Conservation (phyloP, 108 stramenopile species). For the Pseudonitzschia delicatissima region DNA sequence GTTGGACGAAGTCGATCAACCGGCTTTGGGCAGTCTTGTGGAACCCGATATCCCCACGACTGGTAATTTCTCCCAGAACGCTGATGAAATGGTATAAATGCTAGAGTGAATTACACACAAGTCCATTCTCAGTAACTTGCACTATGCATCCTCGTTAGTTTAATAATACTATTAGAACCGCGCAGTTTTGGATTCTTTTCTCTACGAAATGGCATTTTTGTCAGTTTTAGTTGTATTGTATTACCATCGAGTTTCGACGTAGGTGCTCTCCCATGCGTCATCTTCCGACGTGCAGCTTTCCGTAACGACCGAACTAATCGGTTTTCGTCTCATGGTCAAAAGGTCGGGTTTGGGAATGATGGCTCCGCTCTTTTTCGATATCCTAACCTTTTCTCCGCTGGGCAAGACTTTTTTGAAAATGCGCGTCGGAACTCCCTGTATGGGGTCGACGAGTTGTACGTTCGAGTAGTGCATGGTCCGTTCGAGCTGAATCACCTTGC, state of each 20-base stretch:
- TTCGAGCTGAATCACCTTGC: slow-evolving; percentile 47
- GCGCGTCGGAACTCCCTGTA: slow-evolving; percentile 80
- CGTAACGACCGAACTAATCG: slow-evolving; percentile 55
- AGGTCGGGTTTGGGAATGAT: slow-evolving; percentile 91
- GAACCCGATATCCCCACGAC: neutral
- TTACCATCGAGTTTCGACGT: slow-evolving; percentile 26
- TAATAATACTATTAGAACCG: no score
- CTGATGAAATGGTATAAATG: slow-evolving; percentile 19
- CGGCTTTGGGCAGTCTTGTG: neutral
- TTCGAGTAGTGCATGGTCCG: slow-evolving; percentile 87
- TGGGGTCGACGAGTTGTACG: slow-evolving; percentile 84
- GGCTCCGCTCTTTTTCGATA: slow-evolving; percentile 85
- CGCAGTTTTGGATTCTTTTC: no score
- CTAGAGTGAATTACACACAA: no score
- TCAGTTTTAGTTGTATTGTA: no score
- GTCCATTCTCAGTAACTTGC: no score
- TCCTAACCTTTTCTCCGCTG: slow-evolving; percentile 95
- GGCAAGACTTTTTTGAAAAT: slow-evolving; percentile 72
- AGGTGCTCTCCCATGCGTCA: slow-evolving; percentile 77
- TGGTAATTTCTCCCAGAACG: neutral
- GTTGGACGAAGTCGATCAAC: slow-evolving; percentile 32
- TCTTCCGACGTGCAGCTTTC: slow-evolving; percentile 73
- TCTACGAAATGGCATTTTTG: no score
- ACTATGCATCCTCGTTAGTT: no score
- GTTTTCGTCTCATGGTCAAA: slow-evolving; percentile 49